Evolutionary conservation across 176 grass and related monocot genomes (phyloP), one percentile per base, ranked within the genome.

Genomic region (Oryza coarctata): DNA sequence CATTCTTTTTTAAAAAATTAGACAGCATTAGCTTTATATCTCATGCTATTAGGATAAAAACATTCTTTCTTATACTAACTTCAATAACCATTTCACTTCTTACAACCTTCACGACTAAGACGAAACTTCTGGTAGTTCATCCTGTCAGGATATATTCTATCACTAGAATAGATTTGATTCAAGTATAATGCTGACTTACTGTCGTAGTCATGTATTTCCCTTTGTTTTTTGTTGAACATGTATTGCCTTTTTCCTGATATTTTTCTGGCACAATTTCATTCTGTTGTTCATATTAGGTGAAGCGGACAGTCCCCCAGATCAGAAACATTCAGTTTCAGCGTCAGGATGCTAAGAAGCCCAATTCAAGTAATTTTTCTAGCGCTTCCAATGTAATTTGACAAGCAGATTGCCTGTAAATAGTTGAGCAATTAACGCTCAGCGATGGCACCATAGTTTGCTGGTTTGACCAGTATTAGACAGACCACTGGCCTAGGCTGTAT

Each of bases 281-380:
- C 3, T 77, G 23, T 44, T 68, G 36, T 77, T 76, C 40, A 74
- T 74, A 70, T 44, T 77, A 88, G 89, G 34, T 81, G 74, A 81
- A 34, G 85, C 28, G 3, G 71, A 81, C 65, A 88, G 65, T 76
- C 77, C 71, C 84, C 30, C 43, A 33, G 81, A 87, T 17, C 41
- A 81, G 80, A 91, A 87, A 55, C 29, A 65, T 67, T 40, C 55
- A 4, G 52, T 43, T 73, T 84, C 85, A 38, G 44, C 63, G 43
- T 83, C 85, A 66, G 63, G 81, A 91, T 47, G 58, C 65, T 71
- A 85, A 81, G 50, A 80, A 84, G 25, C 77, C 85, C 20, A 88
- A 80, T 84, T 72, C 85, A 84, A 67, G 89, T 85, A 88, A 87
- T 41, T 12, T 40, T 84, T 80, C 58, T 75, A 60, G 11, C 12